A percentile compares a stretch with the other conserved stretches of the same genome.
Evolutionary conservation across 352 stramenopile species (phyloP).

Genomic region (Phytopythium sindhum): DNA sequence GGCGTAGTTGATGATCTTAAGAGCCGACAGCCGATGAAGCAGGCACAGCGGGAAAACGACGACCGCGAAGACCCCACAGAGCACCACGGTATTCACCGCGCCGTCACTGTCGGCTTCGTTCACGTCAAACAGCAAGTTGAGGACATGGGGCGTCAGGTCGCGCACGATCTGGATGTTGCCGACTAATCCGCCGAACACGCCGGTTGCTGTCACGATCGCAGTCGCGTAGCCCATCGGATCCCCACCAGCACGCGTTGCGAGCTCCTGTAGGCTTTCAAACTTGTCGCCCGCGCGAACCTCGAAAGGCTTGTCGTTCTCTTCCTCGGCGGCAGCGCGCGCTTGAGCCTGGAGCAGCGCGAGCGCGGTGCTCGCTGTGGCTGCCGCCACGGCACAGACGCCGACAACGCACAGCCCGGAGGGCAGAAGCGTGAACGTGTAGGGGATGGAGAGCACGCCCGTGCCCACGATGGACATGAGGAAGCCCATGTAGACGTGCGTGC

Average conservation of each 20-base stretch:
- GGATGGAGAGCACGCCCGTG: conserved; percentile 62
- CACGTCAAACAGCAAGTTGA: conserved; percentile 24
- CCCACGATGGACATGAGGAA: conserved; percentile 81
- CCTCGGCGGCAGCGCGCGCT: conserved; percentile 41
- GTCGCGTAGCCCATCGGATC: conserved; percentile 41
- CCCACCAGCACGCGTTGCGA: conserved; percentile 21
- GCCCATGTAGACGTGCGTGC: conserved; percentile 57
- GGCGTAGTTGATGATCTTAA: conserved; percentile 64
- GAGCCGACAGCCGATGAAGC: conserved; percentile 51
- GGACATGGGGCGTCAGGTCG: conserved; percentile 55
- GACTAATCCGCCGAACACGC: conserved; percentile 60
- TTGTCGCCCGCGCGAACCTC: conserved; percentile 47
- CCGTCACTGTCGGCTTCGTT: conserved; percentile 9
- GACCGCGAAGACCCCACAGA: conserved; percentile 33
- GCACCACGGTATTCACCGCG: conserved; percentile 25
- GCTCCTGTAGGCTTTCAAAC: conserved; percentile 26
- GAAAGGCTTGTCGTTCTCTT: conserved; percentile 44
- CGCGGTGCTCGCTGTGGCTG: conserved; percentile 44
- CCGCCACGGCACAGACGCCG: conserved; percentile 39
- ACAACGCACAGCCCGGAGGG: conserved; percentile 30
- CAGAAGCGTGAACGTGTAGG: conserved; percentile 60
- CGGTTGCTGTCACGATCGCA: conserved; percentile 46
- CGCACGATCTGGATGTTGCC: conserved; percentile 63
- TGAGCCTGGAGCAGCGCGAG: conserved; percentile 50
- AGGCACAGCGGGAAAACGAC: conserved; percentile 59